phyloP scores from a whole-genome alignment of 1,284 basidiomycete species.

The Neolentinus lepideus region DNA sequence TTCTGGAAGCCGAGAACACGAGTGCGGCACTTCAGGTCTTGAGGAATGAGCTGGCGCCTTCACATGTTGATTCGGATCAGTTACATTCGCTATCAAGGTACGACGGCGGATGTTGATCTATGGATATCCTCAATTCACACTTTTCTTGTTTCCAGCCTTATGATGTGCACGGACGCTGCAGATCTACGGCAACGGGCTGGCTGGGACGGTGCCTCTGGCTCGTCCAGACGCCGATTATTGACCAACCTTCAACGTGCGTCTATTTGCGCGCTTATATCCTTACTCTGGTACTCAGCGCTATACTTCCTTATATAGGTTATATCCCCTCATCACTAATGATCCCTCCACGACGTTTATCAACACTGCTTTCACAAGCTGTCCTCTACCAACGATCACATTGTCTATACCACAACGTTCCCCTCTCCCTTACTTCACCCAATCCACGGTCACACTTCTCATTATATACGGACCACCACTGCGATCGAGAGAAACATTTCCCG shows the following conservation, averaged over 20 bases:
- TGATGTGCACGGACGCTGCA: conserved; percentile 84
- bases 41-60: conserved; percentile 80
- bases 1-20: conserved; percentile 80
- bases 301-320: conserved; percentile 44
- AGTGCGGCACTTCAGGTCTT: conserved; percentile 83
- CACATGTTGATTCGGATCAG: conserved; percentile 70
- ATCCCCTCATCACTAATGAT: conserved; percentile 91
- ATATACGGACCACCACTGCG: conserved; percentile 82
- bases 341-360: conserved; percentile 81
- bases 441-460: conserved; percentile 62
- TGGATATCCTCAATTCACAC: not conserved
- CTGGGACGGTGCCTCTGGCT: conserved; percentile 87
- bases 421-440: conserved; percentile 20
- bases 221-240: conserved; percentile 74
- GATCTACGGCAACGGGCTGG: conserved; percentile 77
- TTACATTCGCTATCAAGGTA: conserved; percentile 84
- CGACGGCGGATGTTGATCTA: conserved; percentile 10
- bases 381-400: conserved; percentile 74
- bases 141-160: conserved; percentile 44
- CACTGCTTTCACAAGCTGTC: conserved; percentile 84
- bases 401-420: conserved; percentile 71
- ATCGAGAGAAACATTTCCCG: conserved; percentile 72
- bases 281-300: conserved; percentile 1
- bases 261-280: conserved; percentile 17
- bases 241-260: conserved; percentile 74